Conservation (phyloP, 2,329 filamentous ascomycete genomes). For the Sclerotinia sclerotiorum region DNA sequence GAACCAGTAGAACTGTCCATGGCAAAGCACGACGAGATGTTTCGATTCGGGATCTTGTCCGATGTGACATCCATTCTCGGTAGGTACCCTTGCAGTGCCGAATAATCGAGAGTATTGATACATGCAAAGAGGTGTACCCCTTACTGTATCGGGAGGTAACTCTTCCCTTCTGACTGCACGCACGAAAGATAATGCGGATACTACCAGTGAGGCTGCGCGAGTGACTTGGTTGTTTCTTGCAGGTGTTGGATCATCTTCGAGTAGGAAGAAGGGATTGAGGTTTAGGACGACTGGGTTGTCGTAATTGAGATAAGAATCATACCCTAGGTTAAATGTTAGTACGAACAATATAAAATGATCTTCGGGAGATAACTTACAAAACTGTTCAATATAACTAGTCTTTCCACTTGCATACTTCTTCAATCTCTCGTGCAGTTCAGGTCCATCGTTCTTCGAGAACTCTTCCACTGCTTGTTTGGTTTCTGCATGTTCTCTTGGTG, state of each 20-base stretch:
- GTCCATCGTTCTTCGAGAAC: constrained; percentile 79
- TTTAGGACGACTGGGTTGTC: constrained; percentile 98
- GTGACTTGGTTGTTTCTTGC: constrained; percentile 96
- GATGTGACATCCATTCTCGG: constrained; percentile 92
- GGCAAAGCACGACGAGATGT: constrained; percentile 89
- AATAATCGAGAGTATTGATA: constrained; percentile 96
- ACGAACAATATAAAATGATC: constrained; percentile 8
- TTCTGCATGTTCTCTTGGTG: constrained; percentile 76
- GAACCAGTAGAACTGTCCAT: constrained; percentile 98
- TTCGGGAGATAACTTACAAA: constrained; percentile 64
- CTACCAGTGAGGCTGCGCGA: constrained; percentile 84
- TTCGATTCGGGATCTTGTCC: constrained; percentile 91
- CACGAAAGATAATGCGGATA: constrained; percentile 89
- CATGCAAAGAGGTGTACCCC: constrained; percentile 88
- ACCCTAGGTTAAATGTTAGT: constrained; percentile 62
- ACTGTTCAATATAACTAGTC: constrained; percentile 97
- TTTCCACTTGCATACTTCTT: constrained; percentile 88
- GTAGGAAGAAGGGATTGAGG: constrained; percentile 93
- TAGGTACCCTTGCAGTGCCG: constrained; percentile 90
- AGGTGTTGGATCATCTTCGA: constrained; percentile 96
- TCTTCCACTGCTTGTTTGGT: constrained; percentile 77
- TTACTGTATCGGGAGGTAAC: constrained; percentile 81
- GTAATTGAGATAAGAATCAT: constrained; percentile 97
- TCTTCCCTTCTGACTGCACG: constrained; percentile 91
- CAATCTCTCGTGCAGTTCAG: constrained; percentile 80